Percentiles rank a stretch among this genome's conserved stretches.
Evolutionary conservation across 2,329 filamentous ascomycete species (phyloP).

Genomic region (Penicillium sp.): DNA sequence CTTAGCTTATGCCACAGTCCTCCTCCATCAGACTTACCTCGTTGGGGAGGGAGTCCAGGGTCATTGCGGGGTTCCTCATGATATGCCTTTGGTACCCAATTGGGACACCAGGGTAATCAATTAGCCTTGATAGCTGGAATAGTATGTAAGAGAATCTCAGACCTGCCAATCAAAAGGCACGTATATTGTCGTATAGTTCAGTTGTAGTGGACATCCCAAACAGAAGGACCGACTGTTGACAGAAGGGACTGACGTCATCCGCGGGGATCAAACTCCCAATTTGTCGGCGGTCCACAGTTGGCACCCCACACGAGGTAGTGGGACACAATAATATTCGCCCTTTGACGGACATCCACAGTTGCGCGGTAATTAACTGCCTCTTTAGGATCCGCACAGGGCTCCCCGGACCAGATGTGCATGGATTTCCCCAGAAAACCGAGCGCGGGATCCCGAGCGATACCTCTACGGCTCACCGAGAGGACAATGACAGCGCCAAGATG

Average conservation of each 20-base stretch:
- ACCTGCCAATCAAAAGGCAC: too few relatives aligned
- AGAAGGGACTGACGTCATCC: background rate
- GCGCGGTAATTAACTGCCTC: background rate
- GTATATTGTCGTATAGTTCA: too few relatives aligned
- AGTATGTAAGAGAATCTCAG: too few relatives aligned
- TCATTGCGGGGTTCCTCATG: constrained; percentile 15
- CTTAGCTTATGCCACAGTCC: background rate
- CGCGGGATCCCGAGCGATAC: constrained; percentile 24
- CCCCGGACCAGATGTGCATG: background rate
- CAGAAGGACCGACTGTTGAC: background rate
- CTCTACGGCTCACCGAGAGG: constrained; percentile 23
- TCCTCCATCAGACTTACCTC: constrained; percentile 28
- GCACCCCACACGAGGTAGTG: background rate
- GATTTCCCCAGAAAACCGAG: constrained; percentile 13
- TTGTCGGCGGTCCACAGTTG: background rate
- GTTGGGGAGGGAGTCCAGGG: constrained; percentile 35
- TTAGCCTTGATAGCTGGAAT: background rate
- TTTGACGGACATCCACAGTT: background rate
- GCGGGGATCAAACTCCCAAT: constrained; percentile 3
- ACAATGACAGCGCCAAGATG: constrained; percentile 10
- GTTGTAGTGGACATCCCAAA: background rate
- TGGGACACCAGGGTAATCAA: background rate
- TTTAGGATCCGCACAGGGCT: background rate
- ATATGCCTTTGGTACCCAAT: background rate
- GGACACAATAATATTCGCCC: background rate